Evolutionary conservation across 306 rosid species (phyloP).

Genomic region (Boehmeria nivea): DNA sequence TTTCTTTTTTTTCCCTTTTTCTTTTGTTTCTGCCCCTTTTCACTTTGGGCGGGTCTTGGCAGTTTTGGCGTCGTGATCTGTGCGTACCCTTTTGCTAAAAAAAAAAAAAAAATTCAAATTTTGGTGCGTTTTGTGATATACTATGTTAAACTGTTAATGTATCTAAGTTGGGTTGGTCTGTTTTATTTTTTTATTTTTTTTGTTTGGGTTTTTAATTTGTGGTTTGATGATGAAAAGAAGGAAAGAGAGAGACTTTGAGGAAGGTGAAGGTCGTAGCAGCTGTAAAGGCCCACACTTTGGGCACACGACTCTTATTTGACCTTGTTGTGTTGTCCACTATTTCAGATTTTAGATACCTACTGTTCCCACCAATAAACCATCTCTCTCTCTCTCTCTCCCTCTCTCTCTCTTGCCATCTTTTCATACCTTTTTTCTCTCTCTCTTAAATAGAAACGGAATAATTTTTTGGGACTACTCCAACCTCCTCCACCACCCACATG

Average conservation of each 20-base stretch:
- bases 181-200: conserved; percentile 5
- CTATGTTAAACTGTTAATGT: no score
- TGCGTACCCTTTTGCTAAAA: no score
- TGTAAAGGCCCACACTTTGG: conserved; percentile 44
- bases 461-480: conserved; percentile 21
- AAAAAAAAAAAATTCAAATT: conserved; percentile 6
- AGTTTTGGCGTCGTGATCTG: conserved; percentile 43
- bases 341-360: conserved; percentile 15
- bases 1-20: not conserved
- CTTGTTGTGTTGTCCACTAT: conserved; percentile 20
- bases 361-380: not conserved
- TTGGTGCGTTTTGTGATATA: not conserved
- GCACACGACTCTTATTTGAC: conserved; percentile 33
- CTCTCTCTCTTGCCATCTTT: conserved; percentile 19
- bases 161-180: no score
- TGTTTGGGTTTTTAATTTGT: no score
- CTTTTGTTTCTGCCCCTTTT: no score
- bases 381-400: conserved; percentile 9
- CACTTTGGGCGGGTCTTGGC: no score
- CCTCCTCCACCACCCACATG: conserved; percentile 30
- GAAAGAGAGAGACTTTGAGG: conserved; percentile 6
- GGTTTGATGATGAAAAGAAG: not conserved
- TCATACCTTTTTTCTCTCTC: not conserved
- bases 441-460: conserved; percentile 16
- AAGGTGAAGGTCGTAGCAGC: conserved; percentile 24